phyloP scores from a whole-genome alignment of 768 basidiomycete genomes.

The Tulasnella sp. region DNA sequence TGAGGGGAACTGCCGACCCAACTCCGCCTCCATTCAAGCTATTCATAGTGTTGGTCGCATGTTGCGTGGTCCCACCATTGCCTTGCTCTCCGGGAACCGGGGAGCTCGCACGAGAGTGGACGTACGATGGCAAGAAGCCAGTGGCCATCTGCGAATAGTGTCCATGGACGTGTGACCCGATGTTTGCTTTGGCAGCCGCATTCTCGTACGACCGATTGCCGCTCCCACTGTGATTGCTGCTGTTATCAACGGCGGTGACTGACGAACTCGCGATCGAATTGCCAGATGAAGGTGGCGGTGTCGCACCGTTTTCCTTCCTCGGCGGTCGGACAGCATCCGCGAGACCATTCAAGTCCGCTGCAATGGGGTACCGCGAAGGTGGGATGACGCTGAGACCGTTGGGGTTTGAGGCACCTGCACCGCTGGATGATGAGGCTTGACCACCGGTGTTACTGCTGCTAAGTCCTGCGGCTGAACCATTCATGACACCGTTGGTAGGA shows the following conservation, averaged over 20 bases:
- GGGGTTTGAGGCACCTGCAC: not conserved
- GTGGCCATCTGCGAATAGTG: constrained; percentile 10
- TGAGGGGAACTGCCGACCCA: not conserved
- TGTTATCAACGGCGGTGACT: not conserved
- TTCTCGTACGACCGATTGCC: not conserved
- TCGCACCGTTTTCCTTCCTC: constrained; percentile 12
- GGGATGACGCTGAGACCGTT: constrained; percentile 33
- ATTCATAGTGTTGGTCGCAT: not conserved
- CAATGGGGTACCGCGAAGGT: constrained; percentile 60
- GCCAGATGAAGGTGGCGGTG: constrained; percentile 3
- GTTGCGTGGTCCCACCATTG: not conserved
- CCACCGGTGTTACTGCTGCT: not conserved
- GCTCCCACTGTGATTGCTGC: not conserved
- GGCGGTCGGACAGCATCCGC: constrained; percentile 5
- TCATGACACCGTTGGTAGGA: constrained; percentile 4
- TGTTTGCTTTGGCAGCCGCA: not conserved
- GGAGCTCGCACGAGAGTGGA: constrained; percentile 7
- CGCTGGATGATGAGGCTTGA: not conserved
- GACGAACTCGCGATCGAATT: not conserved
- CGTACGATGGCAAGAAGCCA: constrained; percentile 8
- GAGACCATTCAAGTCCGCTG: constrained; percentile 37
- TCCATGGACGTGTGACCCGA: constrained; percentile 8
- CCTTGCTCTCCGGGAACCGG: constrained; percentile 10
- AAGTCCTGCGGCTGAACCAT: constrained; percentile 1
- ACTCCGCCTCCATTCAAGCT: not conserved